These are phyloP conservation scores for Striga asiatica DNA, from an alignment of 257 asterid genomes.

Conservation along the genomic window DNA sequence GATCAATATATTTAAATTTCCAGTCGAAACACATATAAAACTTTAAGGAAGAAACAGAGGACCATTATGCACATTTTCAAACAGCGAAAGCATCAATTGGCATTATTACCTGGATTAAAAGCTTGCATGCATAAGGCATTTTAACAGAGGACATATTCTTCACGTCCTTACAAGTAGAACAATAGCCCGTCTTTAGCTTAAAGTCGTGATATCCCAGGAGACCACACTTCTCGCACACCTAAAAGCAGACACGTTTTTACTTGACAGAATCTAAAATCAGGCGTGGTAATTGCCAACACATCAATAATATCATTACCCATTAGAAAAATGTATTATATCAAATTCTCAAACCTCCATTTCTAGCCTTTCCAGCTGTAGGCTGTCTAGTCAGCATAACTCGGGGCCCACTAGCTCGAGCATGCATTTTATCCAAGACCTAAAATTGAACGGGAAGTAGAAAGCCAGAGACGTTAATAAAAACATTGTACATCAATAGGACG, in stretches of 20 bases:
- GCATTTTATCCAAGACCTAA: constrained; percentile 93
- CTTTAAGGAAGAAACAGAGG: too few species aligned
- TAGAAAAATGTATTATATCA: background rate
- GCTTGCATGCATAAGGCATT: constrained; percentile 97
- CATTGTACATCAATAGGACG: too few species aligned
- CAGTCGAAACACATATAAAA: too few species aligned
- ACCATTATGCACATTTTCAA: background rate
- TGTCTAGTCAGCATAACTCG: constrained; percentile 84
- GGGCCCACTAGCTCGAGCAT: constrained; percentile 95
- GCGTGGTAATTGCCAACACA: too few species aligned
- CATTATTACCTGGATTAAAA: constrained; percentile 68
- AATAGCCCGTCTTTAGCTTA: constrained; percentile 59
- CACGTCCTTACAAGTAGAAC: constrained; percentile 81
- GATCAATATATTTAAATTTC: too few species aligned
- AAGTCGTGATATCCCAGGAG: constrained; percentile 69
- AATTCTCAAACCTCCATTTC: constrained; percentile 63
- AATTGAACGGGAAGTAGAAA: too few species aligned
- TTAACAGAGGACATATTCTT: constrained; percentile 86
- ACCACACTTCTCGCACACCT: constrained; percentile 93
- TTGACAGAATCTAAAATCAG: too few species aligned
- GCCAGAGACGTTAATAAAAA: too few species aligned
- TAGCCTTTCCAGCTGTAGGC: constrained; percentile 93
- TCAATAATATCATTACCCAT: too few species aligned
- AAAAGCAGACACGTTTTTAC: constrained; percentile 9
- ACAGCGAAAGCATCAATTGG: background rate